Percentiles rank a stretch among this genome's conserved stretches.
phyloP scores from a whole-genome alignment of 208 protist genomes.

The Wallacemonas collosoma region DNA sequence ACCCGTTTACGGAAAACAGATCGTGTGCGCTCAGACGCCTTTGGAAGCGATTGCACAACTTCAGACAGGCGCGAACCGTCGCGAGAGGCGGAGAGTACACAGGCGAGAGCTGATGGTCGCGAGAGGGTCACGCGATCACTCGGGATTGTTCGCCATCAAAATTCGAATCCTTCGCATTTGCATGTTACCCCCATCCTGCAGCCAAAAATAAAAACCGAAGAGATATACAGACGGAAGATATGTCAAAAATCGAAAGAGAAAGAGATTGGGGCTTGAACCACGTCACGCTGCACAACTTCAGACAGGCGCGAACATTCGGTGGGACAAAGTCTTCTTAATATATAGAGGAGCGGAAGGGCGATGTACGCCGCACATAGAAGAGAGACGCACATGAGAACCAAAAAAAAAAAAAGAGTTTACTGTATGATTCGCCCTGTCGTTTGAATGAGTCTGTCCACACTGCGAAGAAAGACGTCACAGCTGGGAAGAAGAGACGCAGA shows the following conservation, averaged over 20 bases:
- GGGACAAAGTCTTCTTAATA: background rate
- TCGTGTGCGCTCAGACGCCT: background rate
- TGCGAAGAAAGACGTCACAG: no score
- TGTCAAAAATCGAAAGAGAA: background rate
- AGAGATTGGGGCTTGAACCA: background rate
- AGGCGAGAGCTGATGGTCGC: background rate
- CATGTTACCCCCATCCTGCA: background rate
- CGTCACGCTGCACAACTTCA: background rate
- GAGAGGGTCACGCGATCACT: background rate
- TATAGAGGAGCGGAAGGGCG: background rate
- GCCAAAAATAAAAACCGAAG: background rate
- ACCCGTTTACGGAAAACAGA: background rate
- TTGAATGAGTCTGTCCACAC: no score
- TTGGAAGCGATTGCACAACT: background rate
- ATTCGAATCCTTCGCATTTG: background rate
- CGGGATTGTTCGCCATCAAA: background rate
- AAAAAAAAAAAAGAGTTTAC: no score
- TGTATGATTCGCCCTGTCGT: no score
- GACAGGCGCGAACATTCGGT: background rate
- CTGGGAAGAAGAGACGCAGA: no score
- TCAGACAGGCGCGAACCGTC: constrained; percentile 8
- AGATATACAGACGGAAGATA: background rate
- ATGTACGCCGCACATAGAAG: background rate
- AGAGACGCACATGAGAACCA: background rate
- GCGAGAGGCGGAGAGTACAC: background rate